Percentiles rank a stretch among this genome's conserved stretches.
Conservation (phyloP, 1,139 yeast species). For the Blastobotrys arbuscula region DNA sequence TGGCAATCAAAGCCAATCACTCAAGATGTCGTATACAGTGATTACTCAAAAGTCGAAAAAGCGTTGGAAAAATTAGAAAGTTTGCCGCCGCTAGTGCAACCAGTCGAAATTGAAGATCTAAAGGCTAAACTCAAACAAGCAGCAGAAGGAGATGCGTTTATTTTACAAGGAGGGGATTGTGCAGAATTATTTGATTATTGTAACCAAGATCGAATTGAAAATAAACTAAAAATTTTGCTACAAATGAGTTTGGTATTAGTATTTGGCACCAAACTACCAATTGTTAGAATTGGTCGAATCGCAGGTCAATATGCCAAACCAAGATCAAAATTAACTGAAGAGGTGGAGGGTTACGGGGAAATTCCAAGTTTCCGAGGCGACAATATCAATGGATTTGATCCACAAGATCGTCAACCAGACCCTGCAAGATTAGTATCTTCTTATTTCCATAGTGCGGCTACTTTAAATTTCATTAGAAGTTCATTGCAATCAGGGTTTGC, state of each 20-base stretch:
- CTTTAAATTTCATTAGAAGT: constrained; percentile 38
- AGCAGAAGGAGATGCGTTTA: constrained; percentile 40
- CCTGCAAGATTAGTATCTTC: constrained; percentile 40
- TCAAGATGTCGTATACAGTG: constrained; percentile 41
- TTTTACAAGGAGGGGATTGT: constrained; percentile 44
- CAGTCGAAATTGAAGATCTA: constrained; percentile 36
- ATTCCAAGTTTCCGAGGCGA: constrained; percentile 42
- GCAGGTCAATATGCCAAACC: constrained; percentile 46
- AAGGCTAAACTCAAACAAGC: constrained; percentile 36
- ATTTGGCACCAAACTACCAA: constrained; percentile 39
- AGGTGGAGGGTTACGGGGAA: constrained; percentile 36
- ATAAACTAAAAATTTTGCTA: constrained; percentile 38
- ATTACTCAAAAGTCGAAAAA: constrained; percentile 33
- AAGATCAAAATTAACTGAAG: constrained; percentile 39
- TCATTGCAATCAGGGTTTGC: constrained; percentile 39
- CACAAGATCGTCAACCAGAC: constrained; percentile 37
- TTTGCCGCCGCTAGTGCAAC: constrained; percentile 40
- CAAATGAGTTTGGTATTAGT: constrained; percentile 42
- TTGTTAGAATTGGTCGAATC: constrained; percentile 40
- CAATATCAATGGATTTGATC: constrained; percentile 40
- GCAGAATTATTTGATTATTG: constrained; percentile 43
- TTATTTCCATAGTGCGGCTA: constrained; percentile 43
- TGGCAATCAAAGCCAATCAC: constrained; percentile 41
- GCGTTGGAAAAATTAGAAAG: constrained; percentile 40
- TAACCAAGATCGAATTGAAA: constrained; percentile 38